Evolutionary conservation across 495 filamentous ascomycete species (phyloP).

Genomic region (Pyrenopolyporus hunteri): DNA sequence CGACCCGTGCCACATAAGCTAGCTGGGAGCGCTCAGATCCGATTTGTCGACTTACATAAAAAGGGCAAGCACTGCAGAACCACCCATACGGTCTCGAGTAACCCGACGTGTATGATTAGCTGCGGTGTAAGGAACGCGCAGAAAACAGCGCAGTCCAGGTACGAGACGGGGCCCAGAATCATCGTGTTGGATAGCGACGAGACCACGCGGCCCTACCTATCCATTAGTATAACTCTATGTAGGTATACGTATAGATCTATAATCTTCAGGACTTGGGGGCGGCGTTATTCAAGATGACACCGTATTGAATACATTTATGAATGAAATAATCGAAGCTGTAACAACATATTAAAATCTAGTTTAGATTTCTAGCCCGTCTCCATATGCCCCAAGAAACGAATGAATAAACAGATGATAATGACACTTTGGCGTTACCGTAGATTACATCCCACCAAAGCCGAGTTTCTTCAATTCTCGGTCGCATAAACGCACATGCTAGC

Average conservation of each 20-base stretch:
- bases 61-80: conserved; percentile 70
- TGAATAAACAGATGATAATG: conserved; percentile 8
- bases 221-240: background rate
- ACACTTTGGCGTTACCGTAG: no score
- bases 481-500: background rate
- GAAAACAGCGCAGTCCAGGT: conserved; percentile 73
- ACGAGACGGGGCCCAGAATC: conserved; percentile 71
- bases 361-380: no score
- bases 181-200: conserved; percentile 23
- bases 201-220: background rate
- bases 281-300: no score
- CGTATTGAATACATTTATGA: no score
- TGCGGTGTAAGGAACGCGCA: conserved; percentile 68
- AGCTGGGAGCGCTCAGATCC: background rate
- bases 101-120: conserved; percentile 64
- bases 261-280: background rate
- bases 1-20: background rate
- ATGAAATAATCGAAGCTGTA: no score
- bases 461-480: no score
- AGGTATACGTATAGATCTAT: background rate
- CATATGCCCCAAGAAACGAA: no score
- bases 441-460: no score
- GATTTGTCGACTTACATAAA: conserved; percentile 57
- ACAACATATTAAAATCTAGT: no score
- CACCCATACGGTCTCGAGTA: conserved; percentile 60